These are phyloP conservation scores for Cyphellophora europaea DNA, from an alignment of 2,329 filamentous ascomycete species.

Conservation along the genomic window DNA sequence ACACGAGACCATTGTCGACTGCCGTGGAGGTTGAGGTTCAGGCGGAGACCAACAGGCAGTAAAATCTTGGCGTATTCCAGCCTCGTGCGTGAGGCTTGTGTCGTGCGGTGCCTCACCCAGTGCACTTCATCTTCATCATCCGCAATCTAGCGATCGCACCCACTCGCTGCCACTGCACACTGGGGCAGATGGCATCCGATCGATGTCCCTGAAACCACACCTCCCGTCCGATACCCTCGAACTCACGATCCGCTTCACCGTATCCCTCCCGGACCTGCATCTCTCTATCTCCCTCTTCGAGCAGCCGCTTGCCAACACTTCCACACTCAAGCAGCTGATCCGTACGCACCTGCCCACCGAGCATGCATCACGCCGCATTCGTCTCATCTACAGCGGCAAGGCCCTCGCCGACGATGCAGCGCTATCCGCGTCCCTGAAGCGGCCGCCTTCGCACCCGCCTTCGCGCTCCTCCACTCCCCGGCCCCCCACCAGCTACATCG, in stretches of 20 bases:
- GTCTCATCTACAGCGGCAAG: constrained; percentile 83
- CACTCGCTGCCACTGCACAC: no score
- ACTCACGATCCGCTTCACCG: constrained; percentile 84
- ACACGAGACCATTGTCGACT: no score
- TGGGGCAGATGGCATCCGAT: no score
- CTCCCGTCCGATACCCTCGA: no score
- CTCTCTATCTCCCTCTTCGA: constrained; percentile 52
- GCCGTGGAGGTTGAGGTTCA: no score
- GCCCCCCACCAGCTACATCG: constrained; percentile 6
- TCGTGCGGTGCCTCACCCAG: no score
- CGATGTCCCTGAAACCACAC: no score
- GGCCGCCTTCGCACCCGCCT: constrained; percentile 43
- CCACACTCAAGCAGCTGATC: constrained; percentile 73
- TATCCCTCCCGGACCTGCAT: constrained; percentile 70
- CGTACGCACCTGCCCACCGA: constrained; percentile 58
- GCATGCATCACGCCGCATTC: constrained; percentile 61
- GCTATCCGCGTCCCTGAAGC: constrained; percentile 58
- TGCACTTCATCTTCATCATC: no score
- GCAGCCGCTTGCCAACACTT: constrained; percentile 45
- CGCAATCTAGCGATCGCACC: no score
- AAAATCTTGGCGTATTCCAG: no score
- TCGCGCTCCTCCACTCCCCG: constrained; percentile 28
- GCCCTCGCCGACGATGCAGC: constrained; percentile 67
- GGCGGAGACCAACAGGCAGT: no score
- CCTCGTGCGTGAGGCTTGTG: no score